Conservation (phyloP, 2,329 filamentous ascomycete species). For the Penicillium vulpinum region DNA sequence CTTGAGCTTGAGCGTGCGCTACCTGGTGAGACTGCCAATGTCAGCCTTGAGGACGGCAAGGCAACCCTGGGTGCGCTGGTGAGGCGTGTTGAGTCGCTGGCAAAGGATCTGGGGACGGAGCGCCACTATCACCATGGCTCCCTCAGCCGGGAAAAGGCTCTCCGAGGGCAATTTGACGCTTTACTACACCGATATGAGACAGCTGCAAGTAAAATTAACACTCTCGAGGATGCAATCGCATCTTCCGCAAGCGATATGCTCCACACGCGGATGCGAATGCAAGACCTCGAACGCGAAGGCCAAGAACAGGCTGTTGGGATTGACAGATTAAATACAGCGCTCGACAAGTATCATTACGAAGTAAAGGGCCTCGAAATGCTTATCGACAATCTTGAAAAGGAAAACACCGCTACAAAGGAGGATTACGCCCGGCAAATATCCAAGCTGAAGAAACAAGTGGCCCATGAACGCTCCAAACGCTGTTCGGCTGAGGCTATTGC, state of each 20-base stretch:
- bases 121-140: slow-evolving; percentile 34
- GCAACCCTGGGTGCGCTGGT: slow-evolving; percentile 44
- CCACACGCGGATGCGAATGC: slow-evolving; percentile 45
- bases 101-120: slow-evolving; percentile 37
- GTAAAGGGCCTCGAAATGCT: slow-evolving; percentile 45
- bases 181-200: slow-evolving; percentile 42
- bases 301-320: slow-evolving; percentile 45
- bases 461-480: slow-evolving; percentile 34
- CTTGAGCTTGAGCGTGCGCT: slow-evolving; percentile 46
- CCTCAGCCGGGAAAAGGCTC: slow-evolving; percentile 39
- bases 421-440: slow-evolving; percentile 33
- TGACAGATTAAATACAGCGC: slow-evolving; percentile 42
- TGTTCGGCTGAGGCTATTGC: slow-evolving; percentile 38
- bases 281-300: slow-evolving; percentile 43
- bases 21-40: slow-evolving; percentile 46
- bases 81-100: slow-evolving; percentile 38
- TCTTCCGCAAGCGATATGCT: slow-evolving; percentile 49
- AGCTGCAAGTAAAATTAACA: slow-evolving; percentile 37
- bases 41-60: slow-evolving; percentile 39
- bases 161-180: slow-evolving; percentile 48
- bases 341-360: slow-evolving; percentile 48
- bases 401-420: slow-evolving; percentile 33
- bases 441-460: slow-evolving; percentile 37
- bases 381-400: slow-evolving; percentile 43
- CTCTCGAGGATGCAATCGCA: slow-evolving; percentile 42